A percentile compares a stretch with the other conserved stretches of the same genome.
Evolutionary conservation across 1,284 basidiomycete species (phyloP).

Genomic region (Volvariella volvacea): DNA sequence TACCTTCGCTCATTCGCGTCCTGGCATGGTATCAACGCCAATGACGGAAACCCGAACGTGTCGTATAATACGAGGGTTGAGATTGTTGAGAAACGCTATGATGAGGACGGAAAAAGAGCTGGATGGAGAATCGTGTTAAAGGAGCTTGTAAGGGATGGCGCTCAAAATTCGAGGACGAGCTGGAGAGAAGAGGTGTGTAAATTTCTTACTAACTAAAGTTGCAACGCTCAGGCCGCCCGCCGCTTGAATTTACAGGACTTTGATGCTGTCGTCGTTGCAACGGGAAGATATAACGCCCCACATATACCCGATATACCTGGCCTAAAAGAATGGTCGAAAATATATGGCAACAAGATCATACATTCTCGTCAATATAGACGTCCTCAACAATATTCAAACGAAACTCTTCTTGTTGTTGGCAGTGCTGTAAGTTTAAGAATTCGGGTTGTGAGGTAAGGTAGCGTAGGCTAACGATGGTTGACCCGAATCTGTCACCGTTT

Average conservation of each 20-base stretch:
- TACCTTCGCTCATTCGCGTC: slow-evolving; percentile 30
- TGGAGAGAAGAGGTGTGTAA: slow-evolving; percentile 31
- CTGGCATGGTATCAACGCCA: slow-evolving; percentile 33
- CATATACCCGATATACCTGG: slow-evolving; percentile 33
- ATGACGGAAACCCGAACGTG: slow-evolving; percentile 31
- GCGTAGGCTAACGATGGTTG: no score
- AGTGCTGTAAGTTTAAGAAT: slow-evolving; percentile 22
- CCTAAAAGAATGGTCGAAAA: slow-evolving; percentile 27
- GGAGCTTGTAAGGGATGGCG: slow-evolving; percentile 18
- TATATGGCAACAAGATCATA: slow-evolving; percentile 26
- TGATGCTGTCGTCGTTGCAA: slow-evolving; percentile 39
- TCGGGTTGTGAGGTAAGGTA: not conserved
- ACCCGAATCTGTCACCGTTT: not conserved
- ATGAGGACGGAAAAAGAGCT: slow-evolving; percentile 20
- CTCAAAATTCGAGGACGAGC: slow-evolving; percentile 22
- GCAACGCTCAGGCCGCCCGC: not conserved
- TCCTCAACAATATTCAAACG: slow-evolving; percentile 29
- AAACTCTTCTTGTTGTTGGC: slow-evolving; percentile 42
- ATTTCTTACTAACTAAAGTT: not conserved
- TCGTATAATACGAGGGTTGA: slow-evolving; percentile 46
- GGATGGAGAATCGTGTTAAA: slow-evolving; percentile 34
- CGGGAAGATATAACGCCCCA: slow-evolving; percentile 39
- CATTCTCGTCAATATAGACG: slow-evolving; percentile 41
- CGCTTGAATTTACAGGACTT: slow-evolving; percentile 25
- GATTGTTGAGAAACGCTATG: slow-evolving; percentile 30